Percentiles rank a stretch among this genome's conserved stretches.
Conservation (phyloP, 176 grass and related monocot species). For the Secale cereale region DNA sequence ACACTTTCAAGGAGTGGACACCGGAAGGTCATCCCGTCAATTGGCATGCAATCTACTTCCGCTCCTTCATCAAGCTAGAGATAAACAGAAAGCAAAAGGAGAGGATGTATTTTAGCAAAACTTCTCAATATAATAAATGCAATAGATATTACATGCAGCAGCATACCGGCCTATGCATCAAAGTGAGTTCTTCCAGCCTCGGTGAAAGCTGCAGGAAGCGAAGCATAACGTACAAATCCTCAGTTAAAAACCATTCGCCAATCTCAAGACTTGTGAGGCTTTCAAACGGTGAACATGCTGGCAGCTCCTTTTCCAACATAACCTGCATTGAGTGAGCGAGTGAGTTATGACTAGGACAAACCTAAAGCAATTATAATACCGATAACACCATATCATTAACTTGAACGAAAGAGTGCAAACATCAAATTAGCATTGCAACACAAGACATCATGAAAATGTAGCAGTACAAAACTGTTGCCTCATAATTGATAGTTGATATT, state of each 20-base stretch:
- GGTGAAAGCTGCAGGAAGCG: conserved; percentile 28
- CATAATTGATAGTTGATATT: neutral
- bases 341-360: neutral
- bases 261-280: conserved; percentile 5
- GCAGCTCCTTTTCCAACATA: conserved; percentile 33
- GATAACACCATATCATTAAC: neutral
- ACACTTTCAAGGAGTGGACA: conserved; percentile 28
- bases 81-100: neutral
- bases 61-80: neutral
- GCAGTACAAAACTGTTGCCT: neutral
- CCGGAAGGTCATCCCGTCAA: neutral
- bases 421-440: neutral
- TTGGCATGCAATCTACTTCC: neutral
- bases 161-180: neutral
- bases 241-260: conserved; percentile 11
- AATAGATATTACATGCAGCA: neutral
- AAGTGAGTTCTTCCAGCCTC: conserved; percentile 11
- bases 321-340: neutral
- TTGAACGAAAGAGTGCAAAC: neutral
- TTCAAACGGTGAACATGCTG: conserved; percentile 18
- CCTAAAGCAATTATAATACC: neutral
- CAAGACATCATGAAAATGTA: neutral
- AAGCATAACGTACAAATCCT: conserved; percentile 14
- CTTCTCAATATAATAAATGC: neutral
- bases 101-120: neutral